phyloP scores from a whole-genome alignment of 768 basidiomycete species.

The Glaciozyma martinii region DNA sequence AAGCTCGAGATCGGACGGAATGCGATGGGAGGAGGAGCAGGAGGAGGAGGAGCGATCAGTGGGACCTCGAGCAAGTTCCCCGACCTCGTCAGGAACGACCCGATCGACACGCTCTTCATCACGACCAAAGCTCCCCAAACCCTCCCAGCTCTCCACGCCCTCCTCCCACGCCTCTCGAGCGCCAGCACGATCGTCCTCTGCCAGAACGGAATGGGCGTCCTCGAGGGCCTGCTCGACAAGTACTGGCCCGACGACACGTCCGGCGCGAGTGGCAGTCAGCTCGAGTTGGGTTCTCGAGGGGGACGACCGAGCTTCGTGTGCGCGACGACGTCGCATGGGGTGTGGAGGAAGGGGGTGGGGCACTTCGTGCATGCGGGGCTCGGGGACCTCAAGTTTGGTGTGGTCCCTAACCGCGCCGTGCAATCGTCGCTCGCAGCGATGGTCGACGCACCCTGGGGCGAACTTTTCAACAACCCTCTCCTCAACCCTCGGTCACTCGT shows the following conservation, averaged over 20 bases:
- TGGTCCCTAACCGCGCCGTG: conserved; percentile 58
- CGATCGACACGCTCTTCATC: conserved; percentile 71
- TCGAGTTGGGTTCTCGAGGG: conserved; percentile 15
- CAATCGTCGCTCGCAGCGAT: conserved; percentile 13
- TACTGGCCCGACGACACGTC: conserved; percentile 55
- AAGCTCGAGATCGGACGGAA: background rate
- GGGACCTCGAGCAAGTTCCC: conserved; percentile 32
- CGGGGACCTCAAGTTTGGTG: conserved; percentile 66
- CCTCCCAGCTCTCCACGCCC: conserved; percentile 48
- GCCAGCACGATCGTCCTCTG: conserved; percentile 80
- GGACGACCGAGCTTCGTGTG: conserved; percentile 77
- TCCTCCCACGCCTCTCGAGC: conserved; percentile 56
- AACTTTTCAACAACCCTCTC: conserved; percentile 23
- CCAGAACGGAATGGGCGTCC: conserved; percentile 89
- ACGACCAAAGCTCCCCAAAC: conserved; percentile 69
- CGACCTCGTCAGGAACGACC: conserved; percentile 24
- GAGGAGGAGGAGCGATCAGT: conserved; percentile 4
- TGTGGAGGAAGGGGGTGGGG: conserved; percentile 47
- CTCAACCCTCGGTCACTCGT: conserved; percentile 29
- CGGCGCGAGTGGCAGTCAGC: background rate
- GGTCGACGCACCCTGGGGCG: conserved; percentile 3
- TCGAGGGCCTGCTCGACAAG: conserved; percentile 59
- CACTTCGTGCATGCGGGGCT: conserved; percentile 62
- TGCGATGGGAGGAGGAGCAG: background rate
- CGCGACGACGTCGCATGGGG: conserved; percentile 72